A percentile compares a stretch with the other conserved stretches of the same genome.
phyloP scores from a whole-genome alignment of 2,329 filamentous ascomycete genomes.

The Colletotrichum nymphaeae region DNA sequence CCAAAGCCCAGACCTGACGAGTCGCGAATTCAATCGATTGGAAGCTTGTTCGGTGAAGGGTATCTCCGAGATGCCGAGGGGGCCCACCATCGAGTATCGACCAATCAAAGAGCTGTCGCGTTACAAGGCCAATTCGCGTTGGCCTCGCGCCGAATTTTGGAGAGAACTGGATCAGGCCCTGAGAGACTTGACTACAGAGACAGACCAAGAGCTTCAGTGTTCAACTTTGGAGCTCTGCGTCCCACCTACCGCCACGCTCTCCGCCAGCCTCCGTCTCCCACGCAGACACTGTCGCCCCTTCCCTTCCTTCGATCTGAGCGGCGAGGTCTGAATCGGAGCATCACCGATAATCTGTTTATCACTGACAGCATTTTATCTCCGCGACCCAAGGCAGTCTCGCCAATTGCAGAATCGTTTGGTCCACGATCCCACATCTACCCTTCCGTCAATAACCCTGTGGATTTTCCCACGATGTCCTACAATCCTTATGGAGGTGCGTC shows the following conservation, averaged over 20 bases:
- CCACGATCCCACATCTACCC: not conserved
- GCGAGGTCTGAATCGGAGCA: not conserved
- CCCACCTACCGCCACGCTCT: not conserved
- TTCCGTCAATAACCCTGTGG: not conserved
- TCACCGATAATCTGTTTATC: too few species aligned
- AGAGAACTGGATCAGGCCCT: slow-evolving; percentile 11
- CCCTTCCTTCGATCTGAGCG: not conserved
- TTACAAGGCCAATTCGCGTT: slow-evolving; percentile 25
- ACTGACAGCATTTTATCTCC: not conserved
- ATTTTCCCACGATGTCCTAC: slow-evolving; percentile 60
- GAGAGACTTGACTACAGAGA: not conserved
- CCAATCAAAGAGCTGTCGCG: slow-evolving; percentile 37
- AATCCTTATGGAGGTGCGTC: slow-evolving; percentile 68
- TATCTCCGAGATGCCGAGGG: not conserved
- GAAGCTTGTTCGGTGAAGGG: slow-evolving; percentile 27
- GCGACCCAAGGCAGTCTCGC: not conserved
- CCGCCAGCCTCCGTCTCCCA: not conserved
- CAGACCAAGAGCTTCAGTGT: slow-evolving; percentile 7
- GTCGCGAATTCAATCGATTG: not conserved
- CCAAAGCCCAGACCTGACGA: not conserved
- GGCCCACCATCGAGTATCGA: not conserved
- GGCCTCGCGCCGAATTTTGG: slow-evolving; percentile 35
- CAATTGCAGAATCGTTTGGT: not conserved
- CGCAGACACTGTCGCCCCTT: too few species aligned
- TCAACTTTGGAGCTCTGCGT: slow-evolving; percentile 6